Conservation (phyloP, 1,284 basidiomycete species). For the Papiliotrema nemorosa region DNA sequence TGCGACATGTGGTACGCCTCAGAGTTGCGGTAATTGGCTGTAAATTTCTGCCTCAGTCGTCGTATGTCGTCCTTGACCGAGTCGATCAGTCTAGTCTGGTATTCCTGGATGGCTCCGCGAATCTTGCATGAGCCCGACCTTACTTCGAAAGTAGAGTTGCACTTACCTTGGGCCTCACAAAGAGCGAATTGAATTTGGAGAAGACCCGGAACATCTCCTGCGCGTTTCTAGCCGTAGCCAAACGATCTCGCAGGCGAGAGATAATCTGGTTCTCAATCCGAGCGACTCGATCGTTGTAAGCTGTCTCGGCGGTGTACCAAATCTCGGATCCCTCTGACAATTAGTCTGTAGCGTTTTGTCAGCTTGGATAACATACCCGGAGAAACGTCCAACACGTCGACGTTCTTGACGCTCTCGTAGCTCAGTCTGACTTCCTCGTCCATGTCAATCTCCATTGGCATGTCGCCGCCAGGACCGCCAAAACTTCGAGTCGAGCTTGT, state of each 20-base stretch:
- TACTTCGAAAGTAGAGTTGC: background rate
- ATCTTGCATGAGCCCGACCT: constrained; percentile 56
- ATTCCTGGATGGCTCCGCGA: constrained; percentile 96
- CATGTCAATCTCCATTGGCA: constrained; percentile 75
- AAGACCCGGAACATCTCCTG: constrained; percentile 99
- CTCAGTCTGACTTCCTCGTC: constrained; percentile 93
- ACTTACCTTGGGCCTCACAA: constrained; percentile 91
- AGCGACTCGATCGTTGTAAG: constrained; percentile 95
- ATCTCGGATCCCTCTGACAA: constrained; percentile 94
- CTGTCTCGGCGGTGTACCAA: constrained; percentile 93
- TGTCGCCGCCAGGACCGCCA: constrained; percentile 64
- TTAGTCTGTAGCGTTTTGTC: constrained; percentile 1
- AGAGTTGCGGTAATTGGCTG: constrained; percentile 89
- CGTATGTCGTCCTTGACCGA: constrained; percentile 98
- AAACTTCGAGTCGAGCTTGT: constrained; percentile 88
- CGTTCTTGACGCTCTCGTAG: constrained; percentile 92
- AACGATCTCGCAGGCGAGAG: constrained; percentile 79
- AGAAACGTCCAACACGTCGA: constrained; percentile 92
- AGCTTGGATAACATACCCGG: constrained; percentile 57
- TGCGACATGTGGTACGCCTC: constrained; percentile 98
- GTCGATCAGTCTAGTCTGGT: constrained; percentile 95
- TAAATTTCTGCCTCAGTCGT: constrained; percentile 92
- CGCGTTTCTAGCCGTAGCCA: constrained; percentile 94
- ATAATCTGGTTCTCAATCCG: constrained; percentile 99
- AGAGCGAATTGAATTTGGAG: constrained; percentile 95